phyloP scores from a whole-genome alignment of 768 basidiomycete genomes.

The Pleurotus tuber-regium region DNA sequence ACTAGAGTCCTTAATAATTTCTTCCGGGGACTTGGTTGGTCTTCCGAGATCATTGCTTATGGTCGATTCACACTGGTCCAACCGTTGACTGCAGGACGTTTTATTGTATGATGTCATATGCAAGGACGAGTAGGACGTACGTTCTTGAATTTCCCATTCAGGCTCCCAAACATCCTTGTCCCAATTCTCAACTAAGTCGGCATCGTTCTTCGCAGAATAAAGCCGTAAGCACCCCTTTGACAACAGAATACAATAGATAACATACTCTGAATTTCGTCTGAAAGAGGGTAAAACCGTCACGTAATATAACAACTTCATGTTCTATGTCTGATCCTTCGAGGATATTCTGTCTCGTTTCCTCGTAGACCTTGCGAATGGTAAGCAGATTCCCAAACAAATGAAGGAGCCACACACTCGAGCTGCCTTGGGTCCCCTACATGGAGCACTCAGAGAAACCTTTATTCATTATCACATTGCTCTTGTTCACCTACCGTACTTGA shows the following conservation, averaged over 20 bases:
- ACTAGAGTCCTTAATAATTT: not conserved
- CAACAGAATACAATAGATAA: not conserved
- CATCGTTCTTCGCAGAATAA: slow-evolving; percentile 47
- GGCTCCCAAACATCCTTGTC: slow-evolving; percentile 60
- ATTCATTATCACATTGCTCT: not conserved
- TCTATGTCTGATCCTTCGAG: slow-evolving; percentile 37
- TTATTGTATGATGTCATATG: not conserved
- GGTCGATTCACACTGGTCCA: not conserved
- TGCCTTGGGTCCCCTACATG: slow-evolving; percentile 71
- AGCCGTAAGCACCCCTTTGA: not conserved
- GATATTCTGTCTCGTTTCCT: slow-evolving; percentile 53
- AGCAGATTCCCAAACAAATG: slow-evolving; percentile 10
- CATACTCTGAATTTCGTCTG: slow-evolving; percentile 65
- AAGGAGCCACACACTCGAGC: slow-evolving; percentile 50
- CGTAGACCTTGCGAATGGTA: slow-evolving; percentile 51
- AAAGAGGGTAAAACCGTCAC: slow-evolving; percentile 72
- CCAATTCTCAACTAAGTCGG: slow-evolving; percentile 75
- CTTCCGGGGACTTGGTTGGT: not conserved
- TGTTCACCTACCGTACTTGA: slow-evolving; percentile 62
- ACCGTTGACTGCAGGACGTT: not conserved
- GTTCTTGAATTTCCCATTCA: slow-evolving; percentile 29
- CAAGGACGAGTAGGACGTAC: not conserved
- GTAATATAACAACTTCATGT: slow-evolving; percentile 64
- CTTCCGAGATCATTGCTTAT: not conserved
- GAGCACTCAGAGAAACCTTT: not conserved